Percentiles rank a stretch among this genome's conserved stretches.
These are phyloP conservation scores for Daldinia sp. DNA, from an alignment of 2,329 filamentous ascomycete species.

Conservation along the genomic window DNA sequence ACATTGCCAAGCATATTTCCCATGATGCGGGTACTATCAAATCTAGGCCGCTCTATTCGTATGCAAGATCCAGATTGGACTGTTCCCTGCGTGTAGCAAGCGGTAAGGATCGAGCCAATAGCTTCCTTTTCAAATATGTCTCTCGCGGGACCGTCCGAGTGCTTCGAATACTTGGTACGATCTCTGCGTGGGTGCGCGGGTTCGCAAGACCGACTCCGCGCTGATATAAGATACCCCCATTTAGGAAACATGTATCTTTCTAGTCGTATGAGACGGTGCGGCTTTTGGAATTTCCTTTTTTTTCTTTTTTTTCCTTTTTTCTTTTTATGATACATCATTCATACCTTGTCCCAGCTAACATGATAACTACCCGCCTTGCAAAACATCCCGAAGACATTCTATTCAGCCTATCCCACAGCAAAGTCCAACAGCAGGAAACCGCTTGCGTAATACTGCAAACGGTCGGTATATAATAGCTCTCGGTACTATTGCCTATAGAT, in stretches of 20 bases:
- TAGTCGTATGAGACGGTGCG: neutral
- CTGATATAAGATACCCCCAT: neutral
- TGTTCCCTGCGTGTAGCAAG: conserved; percentile 1
- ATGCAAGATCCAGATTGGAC: conserved; percentile 16
- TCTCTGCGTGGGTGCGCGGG: neutral
- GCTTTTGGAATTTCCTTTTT: too few species aligned
- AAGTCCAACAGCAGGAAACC: neutral
- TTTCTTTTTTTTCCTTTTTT: too few species aligned
- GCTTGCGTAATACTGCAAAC: neutral
- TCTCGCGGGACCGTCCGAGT: neutral
- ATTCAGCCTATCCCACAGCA: neutral
- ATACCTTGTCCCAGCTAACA: neutral
- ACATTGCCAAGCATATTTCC: neutral
- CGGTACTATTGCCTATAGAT: neutral
- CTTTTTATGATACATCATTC: conserved; percentile 1
- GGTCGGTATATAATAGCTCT: neutral
- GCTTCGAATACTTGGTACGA: conserved; percentile 6
- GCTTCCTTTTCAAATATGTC: neutral
- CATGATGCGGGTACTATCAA: neutral
- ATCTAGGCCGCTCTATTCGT: neutral
- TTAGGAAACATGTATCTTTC: neutral
- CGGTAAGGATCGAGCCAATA: conserved; percentile 2
- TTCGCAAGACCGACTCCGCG: neutral
- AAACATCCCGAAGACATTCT: neutral
- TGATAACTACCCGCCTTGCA: neutral